Conservation (phyloP, 1,139 yeast species). For the Wickerhamomyces sp. region DNA sequence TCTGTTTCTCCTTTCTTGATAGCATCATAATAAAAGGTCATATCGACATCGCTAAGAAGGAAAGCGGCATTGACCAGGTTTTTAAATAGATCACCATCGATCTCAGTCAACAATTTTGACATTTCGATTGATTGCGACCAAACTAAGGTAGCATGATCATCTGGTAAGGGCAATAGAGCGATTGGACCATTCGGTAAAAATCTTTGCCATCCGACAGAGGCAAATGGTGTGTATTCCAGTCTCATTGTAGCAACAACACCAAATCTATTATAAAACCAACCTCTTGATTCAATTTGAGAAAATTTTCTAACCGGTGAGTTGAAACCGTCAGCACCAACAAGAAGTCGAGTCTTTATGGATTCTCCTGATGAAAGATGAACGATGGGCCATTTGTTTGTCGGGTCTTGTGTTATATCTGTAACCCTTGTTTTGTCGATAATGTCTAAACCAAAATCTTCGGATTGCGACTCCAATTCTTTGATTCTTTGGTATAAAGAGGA, state of each 20-base stretch:
- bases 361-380: conserved; percentile 67
- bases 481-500: conserved; percentile 56
- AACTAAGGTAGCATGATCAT: conserved; percentile 80
- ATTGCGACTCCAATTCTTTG: conserved; percentile 34
- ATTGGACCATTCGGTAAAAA: conserved; percentile 90
- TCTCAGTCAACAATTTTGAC: conserved; percentile 54
- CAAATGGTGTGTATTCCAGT: conserved; percentile 64
- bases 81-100: conserved; percentile 59
- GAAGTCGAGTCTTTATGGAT: conserved; percentile 57
- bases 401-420: conserved; percentile 36
- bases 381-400: conserved; percentile 65
- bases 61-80: conserved; percentile 82
- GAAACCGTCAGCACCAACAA: conserved; percentile 95
- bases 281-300: conserved; percentile 79
- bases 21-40: conserved; percentile 64
- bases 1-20: conserved; percentile 45
- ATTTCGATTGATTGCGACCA: conserved; percentile 87
- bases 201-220: conserved; percentile 86
- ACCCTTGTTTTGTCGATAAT: conserved; percentile 67
- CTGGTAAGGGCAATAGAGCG: conserved; percentile 86
- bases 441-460: conserved; percentile 31
- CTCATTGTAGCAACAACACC: conserved; percentile 90
- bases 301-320: conserved; percentile 88
- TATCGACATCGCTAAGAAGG: conserved; percentile 69
- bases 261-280: conserved; percentile 86